Percentiles rank a stretch among this genome's conserved stretches.
Conservation (phyloP, 345 rosid species). For the Brassica nigra region DNA sequence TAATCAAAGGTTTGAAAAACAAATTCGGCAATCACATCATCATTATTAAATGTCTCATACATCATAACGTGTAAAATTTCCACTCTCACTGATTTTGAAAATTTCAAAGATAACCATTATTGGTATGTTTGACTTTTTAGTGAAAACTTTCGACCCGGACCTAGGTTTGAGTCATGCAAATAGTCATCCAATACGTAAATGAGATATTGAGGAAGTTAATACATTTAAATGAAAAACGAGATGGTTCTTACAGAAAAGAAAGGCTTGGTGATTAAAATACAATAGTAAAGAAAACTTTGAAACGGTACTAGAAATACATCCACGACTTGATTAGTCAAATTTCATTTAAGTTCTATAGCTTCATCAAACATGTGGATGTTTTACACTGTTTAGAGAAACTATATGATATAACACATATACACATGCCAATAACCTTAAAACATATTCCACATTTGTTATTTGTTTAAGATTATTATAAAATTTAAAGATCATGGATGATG, state of each 20-base stretch:
- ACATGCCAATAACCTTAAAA: slow-evolving; percentile 21
- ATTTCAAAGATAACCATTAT: slow-evolving; percentile 22
- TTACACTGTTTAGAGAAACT: not conserved
- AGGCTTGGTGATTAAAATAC: not conserved
- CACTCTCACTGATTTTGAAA: not conserved
- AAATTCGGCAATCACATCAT: slow-evolving; percentile 31
- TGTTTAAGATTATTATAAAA: not conserved
- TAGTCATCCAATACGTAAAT: not conserved
- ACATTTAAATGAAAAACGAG: not conserved
- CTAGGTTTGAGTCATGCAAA: not conserved
- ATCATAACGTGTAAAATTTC: slow-evolving; percentile 25
- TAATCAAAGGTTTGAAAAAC: slow-evolving; percentile 13
- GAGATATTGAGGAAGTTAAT: not conserved
- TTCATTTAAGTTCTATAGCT: too few relatives aligned
- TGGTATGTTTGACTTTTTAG: slow-evolving; percentile 12
- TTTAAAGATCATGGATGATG: slow-evolving; percentile 5
- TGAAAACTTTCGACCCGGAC: slow-evolving; percentile 21
- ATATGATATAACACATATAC: not conserved
- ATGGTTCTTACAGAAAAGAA: not conserved
- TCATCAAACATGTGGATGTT: not conserved
- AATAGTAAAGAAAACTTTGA: too few relatives aligned
- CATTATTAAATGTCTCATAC: slow-evolving; percentile 20
- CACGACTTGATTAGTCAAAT: too few relatives aligned
- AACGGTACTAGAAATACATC: too few relatives aligned
- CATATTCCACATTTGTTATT: slow-evolving; percentile 24